Evolutionary conservation across 108 stramenopile genomes (phyloP).

Genomic region (Stephanodiscus minutulus): DNA sequence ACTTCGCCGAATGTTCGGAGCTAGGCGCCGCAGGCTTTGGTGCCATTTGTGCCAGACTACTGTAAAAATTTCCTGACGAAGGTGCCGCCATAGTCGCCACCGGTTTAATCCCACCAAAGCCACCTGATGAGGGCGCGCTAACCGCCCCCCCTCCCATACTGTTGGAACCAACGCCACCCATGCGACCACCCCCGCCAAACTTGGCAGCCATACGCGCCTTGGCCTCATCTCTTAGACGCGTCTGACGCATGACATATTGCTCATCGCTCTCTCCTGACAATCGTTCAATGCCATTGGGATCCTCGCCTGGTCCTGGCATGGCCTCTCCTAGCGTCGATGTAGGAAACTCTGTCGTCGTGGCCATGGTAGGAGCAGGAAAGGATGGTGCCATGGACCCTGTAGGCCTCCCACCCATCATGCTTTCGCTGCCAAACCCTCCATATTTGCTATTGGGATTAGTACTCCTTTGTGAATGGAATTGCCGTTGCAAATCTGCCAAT

Average conservation of each 20-base stretch:
- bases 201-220: constrained; percentile 85
- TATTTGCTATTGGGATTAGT: constrained; percentile 67
- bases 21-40: constrained; percentile 20
- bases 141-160: constrained; percentile 31
- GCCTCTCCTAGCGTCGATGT: constrained; percentile 52
- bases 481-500: constrained; percentile 66
- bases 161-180: constrained; percentile 41
- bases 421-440: constrained; percentile 76
- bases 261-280: constrained; percentile 89
- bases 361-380: constrained; percentile 8
- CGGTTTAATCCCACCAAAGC: constrained; percentile 7
- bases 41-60: constrained; percentile 10
- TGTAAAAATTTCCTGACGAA: constrained; percentile 41
- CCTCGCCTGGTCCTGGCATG: constrained; percentile 73
- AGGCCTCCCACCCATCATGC: constrained; percentile 22
- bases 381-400: constrained; percentile 10
- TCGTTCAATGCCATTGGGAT: constrained; percentile 85
- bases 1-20: constrained; percentile 35
- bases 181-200: constrained; percentile 72
- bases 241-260: constrained; percentile 91
- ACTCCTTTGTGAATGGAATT: constrained; percentile 67
- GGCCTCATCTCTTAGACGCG: constrained; percentile 79
- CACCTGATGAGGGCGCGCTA: constrained; percentile 38
- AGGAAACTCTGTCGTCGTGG: neutral
- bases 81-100: constrained; percentile 21